Percentiles rank a stretch among this genome's conserved stretches.
Evolutionary conservation across 768 basidiomycete genomes (phyloP).

Genomic region (Myochromella boudieri): DNA sequence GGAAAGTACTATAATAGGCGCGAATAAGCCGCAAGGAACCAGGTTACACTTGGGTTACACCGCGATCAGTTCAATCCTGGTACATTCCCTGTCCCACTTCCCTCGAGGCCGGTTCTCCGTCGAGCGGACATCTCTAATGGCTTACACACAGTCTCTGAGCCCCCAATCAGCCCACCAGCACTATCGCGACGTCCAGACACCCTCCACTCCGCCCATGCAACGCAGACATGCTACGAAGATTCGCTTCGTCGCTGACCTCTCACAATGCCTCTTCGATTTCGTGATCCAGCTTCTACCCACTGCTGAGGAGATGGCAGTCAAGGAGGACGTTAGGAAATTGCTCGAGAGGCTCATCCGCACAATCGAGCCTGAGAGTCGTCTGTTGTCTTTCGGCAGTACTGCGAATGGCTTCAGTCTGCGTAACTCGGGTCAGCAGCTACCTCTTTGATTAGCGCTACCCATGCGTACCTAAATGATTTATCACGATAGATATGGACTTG

Average conservation of each 20-base stretch:
- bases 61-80: slow-evolving; percentile 23
- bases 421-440: slow-evolving; percentile 71
- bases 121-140: slow-evolving; percentile 30
- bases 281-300: slow-evolving; percentile 91
- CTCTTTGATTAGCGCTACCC: background rate
- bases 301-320: slow-evolving; percentile 85
- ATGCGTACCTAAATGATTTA: slow-evolving; percentile 3
- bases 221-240: slow-evolving; percentile 50
- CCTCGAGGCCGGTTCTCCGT: slow-evolving; percentile 18
- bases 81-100: slow-evolving; percentile 14
- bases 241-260: slow-evolving; percentile 77
- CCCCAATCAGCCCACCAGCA: slow-evolving; percentile 33
- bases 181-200: slow-evolving; percentile 32
- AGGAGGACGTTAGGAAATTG: slow-evolving; percentile 93
- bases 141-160: slow-evolving; percentile 40
- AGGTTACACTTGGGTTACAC: slow-evolving; percentile 16
- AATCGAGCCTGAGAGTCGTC: slow-evolving; percentile 87
- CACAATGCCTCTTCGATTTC: slow-evolving; percentile 90
- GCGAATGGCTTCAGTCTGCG: slow-evolving; percentile 96
- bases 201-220: slow-evolving; percentile 31
- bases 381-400: slow-evolving; percentile 94
- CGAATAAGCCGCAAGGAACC: slow-evolving; percentile 14
- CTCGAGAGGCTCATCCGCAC: slow-evolving; percentile 95
- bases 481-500: slow-evolving; percentile 90
- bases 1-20: slow-evolving; percentile 23